Percentiles rank a stretch among this genome's conserved stretches.
phyloP scores from a whole-genome alignment of 2,329 filamentous ascomycete species.

The Kalmusia sp. region DNA sequence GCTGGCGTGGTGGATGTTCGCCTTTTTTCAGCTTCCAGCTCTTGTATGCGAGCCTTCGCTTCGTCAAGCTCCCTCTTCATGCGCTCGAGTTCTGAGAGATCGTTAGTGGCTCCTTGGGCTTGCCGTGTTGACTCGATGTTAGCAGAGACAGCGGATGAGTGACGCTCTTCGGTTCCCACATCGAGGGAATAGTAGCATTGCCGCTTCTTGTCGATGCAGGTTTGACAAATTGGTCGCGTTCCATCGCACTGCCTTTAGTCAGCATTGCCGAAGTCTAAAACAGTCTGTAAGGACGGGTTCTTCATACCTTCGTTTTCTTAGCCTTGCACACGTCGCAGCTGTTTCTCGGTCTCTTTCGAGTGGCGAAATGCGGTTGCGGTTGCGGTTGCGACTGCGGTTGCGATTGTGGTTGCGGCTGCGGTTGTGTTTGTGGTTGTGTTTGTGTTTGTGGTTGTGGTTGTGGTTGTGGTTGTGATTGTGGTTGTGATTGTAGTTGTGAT shows the following conservation, averaged over 20 bases:
- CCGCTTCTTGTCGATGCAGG: slow-evolving; percentile 44
- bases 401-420: slow-evolving; percentile 11
- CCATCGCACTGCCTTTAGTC: slow-evolving; percentile 42
- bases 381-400: slow-evolving; percentile 12
- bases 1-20: slow-evolving; percentile 33
- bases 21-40: slow-evolving; percentile 40
- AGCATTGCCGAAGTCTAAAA: slow-evolving; percentile 10
- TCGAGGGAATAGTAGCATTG: slow-evolving; percentile 41
- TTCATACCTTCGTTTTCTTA: slow-evolving; percentile 46
- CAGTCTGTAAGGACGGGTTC: neutral
- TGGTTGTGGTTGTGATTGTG: slow-evolving; percentile 14
- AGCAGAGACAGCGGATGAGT: slow-evolving; percentile 14
- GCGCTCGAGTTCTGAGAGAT: slow-evolving; percentile 40
- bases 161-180: slow-evolving; percentile 23
- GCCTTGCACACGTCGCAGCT: slow-evolving; percentile 46
- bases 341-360: slow-evolving; percentile 33
- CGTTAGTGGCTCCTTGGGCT: slow-evolving; percentile 24
- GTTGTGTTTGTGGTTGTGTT: too few species aligned
- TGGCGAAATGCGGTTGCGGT: slow-evolving; percentile 6
- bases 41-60: slow-evolving; percentile 43
- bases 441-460: too few species aligned
- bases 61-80: slow-evolving; percentile 45
- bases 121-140: slow-evolving; percentile 22
- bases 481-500: too few species aligned
- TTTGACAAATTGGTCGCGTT: slow-evolving; percentile 40